Evolutionary conservation across 2,329 filamentous ascomycete genomes (phyloP).

Genomic region (Pseudovirgaria hyperparasitica): DNA sequence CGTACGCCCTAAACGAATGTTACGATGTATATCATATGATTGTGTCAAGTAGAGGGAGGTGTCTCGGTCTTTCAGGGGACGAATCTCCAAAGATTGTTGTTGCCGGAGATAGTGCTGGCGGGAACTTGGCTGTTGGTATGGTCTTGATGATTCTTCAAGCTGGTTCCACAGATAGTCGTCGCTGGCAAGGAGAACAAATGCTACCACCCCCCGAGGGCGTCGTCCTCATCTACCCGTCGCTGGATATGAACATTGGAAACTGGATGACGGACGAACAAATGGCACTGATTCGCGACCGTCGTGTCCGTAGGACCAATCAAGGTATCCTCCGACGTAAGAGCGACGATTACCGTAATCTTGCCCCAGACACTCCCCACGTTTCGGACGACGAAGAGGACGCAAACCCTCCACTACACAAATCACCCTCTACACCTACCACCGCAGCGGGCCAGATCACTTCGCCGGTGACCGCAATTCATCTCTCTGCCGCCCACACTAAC

Average conservation of each 20-base stretch:
- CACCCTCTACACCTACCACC: slow-evolving; percentile 9
- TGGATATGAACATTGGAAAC: slow-evolving; percentile 96
- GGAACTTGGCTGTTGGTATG: slow-evolving; percentile 67
- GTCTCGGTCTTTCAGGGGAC: slow-evolving; percentile 59
- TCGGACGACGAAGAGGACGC: slow-evolving; percentile 59
- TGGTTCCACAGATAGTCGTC: slow-evolving; percentile 42
- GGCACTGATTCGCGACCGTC: slow-evolving; percentile 77
- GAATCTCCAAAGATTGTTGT: slow-evolving; percentile 55
- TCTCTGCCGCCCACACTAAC: slow-evolving; percentile 26
- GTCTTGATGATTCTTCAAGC: slow-evolving; percentile 84
- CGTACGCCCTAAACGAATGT: slow-evolving; percentile 75
- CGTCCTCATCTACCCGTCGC: slow-evolving; percentile 73
- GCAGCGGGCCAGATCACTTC: slow-evolving; percentile 15
- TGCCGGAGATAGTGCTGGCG: slow-evolving; percentile 70
- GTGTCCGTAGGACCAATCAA: slow-evolving; percentile 63
- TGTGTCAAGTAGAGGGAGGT: slow-evolving; percentile 57
- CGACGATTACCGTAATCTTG: slow-evolving; percentile 74
- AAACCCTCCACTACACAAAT: slow-evolving; percentile 2
- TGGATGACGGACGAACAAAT: slow-evolving; percentile 99
- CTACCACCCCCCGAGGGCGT: slow-evolving; percentile 69
- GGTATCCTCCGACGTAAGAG: slow-evolving; percentile 72
- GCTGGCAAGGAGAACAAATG: slow-evolving; percentile 42
- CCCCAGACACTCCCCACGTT: slow-evolving; percentile 66
- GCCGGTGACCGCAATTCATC: slow-evolving; percentile 21
- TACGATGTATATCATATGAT: slow-evolving; percentile 74